Evolutionary conservation across 192 early-diverging fungal species (phyloP), one percentile per base, ranked within the genome.

Genomic region (Geranomyces variabilis): DNA sequence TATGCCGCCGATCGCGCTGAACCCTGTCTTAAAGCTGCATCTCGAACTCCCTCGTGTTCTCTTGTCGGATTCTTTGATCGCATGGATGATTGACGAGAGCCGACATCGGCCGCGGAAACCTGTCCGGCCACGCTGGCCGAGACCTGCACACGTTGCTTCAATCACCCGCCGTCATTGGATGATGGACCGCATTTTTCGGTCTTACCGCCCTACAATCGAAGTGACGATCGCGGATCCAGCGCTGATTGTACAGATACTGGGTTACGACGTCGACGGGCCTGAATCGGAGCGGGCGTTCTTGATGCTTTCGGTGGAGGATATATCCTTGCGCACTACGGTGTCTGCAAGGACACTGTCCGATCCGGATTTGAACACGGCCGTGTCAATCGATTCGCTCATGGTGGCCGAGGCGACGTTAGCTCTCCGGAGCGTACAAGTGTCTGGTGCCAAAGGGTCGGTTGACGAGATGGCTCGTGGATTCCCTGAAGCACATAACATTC

Each of bases 191-290:
- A 19, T 64, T 13, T 64, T 64, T 41, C 63, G 63, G 41, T 24
- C 9, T 3, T 64, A 64, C 41, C 63, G 21, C 14, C 63, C 41
- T 9, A 13, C 41, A 30, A 17, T 19, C 15, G 44, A 60, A 21
- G 63, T 64, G 21, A n/a, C 15, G 9, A 64, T 64, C 63, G 29
- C 41, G 17, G 43, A 45, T 45, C 63, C 63, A 36, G 41, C 63
- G 9, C 21, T 64, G 33, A 22, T 46, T 12, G 44, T 45, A 45
- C 63, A 64, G n/a, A 29, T 64, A 4, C 15, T 46, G 15, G 41
- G 63, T 4, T 64, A 64, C 22, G 41, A 45, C 10, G 21, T 41
- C 33, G 33, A 45, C n/a, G 63, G 43, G 15, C 33, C 63, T 4
- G 29, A 19, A n/a, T 29, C 15, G 8, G 63, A 64, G 19, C 34